Evolutionary conservation across 495 filamentous ascomycete genomes (phyloP).

Genomic region (Venustampulla echinocandica): DNA sequence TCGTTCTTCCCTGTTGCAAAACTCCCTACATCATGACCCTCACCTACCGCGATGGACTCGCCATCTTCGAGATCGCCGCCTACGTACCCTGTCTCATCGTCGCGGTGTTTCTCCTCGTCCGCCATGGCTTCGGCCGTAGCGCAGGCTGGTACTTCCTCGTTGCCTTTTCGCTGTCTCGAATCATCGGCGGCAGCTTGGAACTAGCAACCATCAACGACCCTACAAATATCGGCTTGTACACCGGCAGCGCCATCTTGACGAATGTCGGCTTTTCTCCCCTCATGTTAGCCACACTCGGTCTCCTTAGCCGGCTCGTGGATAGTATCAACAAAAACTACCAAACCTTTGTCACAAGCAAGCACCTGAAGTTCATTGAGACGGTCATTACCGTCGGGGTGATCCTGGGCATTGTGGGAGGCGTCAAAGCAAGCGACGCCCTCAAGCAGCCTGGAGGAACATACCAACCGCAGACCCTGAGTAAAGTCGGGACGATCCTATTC

Average conservation of each 20-base stretch:
- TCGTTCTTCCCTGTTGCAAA: no score
- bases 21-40: constrained; percentile 22
- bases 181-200: constrained; percentile 30
- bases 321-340: constrained; percentile 12
- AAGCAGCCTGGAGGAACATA: constrained; percentile 8
- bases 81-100: constrained; percentile 30
- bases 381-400: constrained; percentile 21
- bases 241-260: constrained; percentile 16
- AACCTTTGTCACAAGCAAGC: constrained; percentile 9
- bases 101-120: constrained; percentile 28
- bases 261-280: constrained; percentile 24
- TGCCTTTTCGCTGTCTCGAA: constrained; percentile 29
- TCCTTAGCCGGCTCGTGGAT: constrained; percentile 20
- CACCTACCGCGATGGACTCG: constrained; percentile 27
- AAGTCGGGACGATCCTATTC: constrained; percentile 21
- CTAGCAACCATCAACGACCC: constrained; percentile 30
- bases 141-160: constrained; percentile 33
- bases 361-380: constrained; percentile 18
- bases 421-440: constrained; percentile 11
- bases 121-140: constrained; percentile 31
- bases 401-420: constrained; percentile 25
- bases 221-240: constrained; percentile 18
- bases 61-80: constrained; percentile 29
- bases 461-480: constrained; percentile 8
- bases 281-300: constrained; percentile 17